Evolutionary conservation across 257 asterid species (phyloP), one percentile per base, ranked within the genome.

Genomic region (Linaria vulgaris): DNA sequence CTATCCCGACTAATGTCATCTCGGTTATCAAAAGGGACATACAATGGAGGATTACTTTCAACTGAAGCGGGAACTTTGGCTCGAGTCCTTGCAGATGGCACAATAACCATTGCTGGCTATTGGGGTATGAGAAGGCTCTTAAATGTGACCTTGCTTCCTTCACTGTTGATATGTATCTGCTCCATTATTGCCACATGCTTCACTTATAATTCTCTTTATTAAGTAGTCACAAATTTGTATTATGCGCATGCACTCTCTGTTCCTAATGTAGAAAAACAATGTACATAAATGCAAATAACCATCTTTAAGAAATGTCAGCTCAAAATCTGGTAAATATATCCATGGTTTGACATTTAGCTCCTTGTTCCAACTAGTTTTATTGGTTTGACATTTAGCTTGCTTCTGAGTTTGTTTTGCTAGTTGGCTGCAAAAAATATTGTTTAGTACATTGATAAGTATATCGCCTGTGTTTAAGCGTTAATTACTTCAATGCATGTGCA

Each of bases 61-160:
- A 87, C 91, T 4, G 95, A 87, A 70, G 95, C 89, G 0, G 95
- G 91, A 25, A 87, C 95, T 6, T 52, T 87, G 45, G 95, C 91
- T 0, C 81, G 95, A 44, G 95, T 86, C 3, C 47, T 82, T 14
- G 95, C 91, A 9, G 95, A 86, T 39, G 80, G 78, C 15, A 80
- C 88, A 15, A 86, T 86, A 48, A 86, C 95, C 12, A 31, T 83
- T 14, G 82, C 88, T 4, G 88, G 95, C 1, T 77, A 81, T 59
- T 78, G 79, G 74, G 88, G 88, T 6, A 78, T 81, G 78, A 83
- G 79, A 34, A 83, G 69, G 75, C 88, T 86, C 31, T 46, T 86
- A 19, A 86, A 86, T 59, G 59, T 61, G 9, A 86, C 90, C 46
- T 66, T 86, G 57, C 31, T 86, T 52, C 95, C 90, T 63, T 86